These are phyloP conservation scores for Trichoderma parareesei DNA, from an alignment of 495 filamentous ascomycete species.

Conservation along the genomic window DNA sequence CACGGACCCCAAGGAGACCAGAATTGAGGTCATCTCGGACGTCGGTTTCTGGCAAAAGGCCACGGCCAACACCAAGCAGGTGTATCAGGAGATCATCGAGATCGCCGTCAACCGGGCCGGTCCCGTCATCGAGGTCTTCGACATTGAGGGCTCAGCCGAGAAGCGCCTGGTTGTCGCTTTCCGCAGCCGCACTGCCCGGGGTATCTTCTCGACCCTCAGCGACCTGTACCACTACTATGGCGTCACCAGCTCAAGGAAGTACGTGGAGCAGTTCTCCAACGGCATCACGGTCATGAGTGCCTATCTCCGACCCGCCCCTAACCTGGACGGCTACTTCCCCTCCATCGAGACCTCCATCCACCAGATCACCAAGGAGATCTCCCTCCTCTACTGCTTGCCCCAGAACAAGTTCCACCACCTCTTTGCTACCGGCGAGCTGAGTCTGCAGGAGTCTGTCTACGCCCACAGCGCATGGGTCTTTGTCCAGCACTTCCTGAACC, in stretches of 20 bases:
- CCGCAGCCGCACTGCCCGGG: constrained; percentile 83
- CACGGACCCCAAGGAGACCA: constrained; percentile 66
- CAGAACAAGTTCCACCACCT: constrained; percentile 89
- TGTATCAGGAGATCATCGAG: constrained; percentile 89
- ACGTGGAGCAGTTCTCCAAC: constrained; percentile 98
- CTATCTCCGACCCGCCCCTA: constrained; percentile 68
- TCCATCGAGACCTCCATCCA: constrained; percentile 88
- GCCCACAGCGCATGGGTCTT: constrained; percentile 97
- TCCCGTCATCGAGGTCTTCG: constrained; percentile 95
- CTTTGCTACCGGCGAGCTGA: constrained; percentile 81
- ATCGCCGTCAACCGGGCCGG: constrained; percentile 74
- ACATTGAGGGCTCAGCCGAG: constrained; percentile 83
- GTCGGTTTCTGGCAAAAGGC: constrained; percentile 92
- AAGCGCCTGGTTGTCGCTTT: constrained; percentile 92
- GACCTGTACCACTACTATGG: constrained; percentile 99
- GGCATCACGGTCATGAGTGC: constrained; percentile 94
- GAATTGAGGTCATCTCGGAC: constrained; percentile 85
- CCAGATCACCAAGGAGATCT: constrained; percentile 98
- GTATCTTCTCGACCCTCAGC: constrained; percentile 88
- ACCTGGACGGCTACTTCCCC: constrained; percentile 39
- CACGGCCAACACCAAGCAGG: constrained; percentile 85
- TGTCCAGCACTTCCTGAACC: constrained; percentile 93
- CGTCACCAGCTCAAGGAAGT: constrained; percentile 90
- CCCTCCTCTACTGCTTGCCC: constrained; percentile 92
- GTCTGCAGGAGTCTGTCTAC: constrained; percentile 94